These are phyloP conservation scores for Aureobasidium zeae DNA, from an alignment of 2,329 filamentous ascomycete genomes.

Conservation along the genomic window DNA sequence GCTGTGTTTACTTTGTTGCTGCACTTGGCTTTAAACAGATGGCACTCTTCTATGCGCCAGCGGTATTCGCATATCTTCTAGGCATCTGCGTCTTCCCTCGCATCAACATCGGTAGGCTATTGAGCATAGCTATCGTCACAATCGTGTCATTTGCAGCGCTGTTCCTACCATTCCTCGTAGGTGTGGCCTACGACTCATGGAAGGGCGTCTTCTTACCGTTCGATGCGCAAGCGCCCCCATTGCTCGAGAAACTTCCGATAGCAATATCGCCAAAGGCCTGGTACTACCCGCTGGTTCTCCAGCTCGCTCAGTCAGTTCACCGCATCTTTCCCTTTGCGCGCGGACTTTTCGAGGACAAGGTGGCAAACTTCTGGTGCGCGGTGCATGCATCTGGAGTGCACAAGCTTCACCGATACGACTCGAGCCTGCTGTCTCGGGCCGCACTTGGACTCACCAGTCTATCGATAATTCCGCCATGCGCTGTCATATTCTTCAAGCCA, in stretches of 20 bases:
- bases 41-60: constrained; percentile 93
- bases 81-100: constrained; percentile 74
- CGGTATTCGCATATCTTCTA: constrained; percentile 83
- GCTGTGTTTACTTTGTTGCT: constrained; percentile 84
- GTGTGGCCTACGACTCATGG: constrained; percentile 59
- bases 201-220: constrained; percentile 54
- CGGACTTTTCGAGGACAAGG: constrained; percentile 97
- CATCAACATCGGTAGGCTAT: constrained; percentile 56
- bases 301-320: constrained; percentile 74
- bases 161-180: constrained; percentile 64
- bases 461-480: constrained; percentile 69
- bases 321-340: constrained; percentile 93
- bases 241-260: constrained; percentile 54
- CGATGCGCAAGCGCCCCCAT: constrained; percentile 36
- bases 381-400: constrained; percentile 65
- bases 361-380: constrained; percentile 96
- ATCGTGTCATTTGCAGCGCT: constrained; percentile 63
- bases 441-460: constrained; percentile 66
- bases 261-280: constrained; percentile 52
- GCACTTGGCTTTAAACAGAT: constrained; percentile 99
- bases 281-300: constrained; percentile 67
- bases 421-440: constrained; percentile 61
- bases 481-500: constrained; percentile 70
- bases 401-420: constrained; percentile 70
- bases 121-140: constrained; percentile 68